Evolutionary conservation across 192 early-diverging fungal species (phyloP).

Genomic region (Polychytrium aggregatum): DNA sequence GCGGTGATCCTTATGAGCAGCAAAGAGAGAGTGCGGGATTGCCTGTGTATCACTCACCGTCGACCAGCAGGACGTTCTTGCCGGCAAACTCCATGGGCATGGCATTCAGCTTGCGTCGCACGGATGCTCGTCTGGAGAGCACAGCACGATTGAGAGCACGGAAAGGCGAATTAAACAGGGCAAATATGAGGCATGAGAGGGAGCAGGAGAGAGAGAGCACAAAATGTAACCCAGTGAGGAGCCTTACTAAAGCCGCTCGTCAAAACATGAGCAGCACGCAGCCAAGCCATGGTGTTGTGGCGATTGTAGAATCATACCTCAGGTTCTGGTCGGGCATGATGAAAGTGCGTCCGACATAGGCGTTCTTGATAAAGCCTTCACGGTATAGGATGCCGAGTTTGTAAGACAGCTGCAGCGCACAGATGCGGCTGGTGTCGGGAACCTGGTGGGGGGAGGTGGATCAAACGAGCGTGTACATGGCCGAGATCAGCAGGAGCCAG

Average conservation of each 20-base stretch:
- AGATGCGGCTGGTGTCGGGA: constrained; percentile 91
- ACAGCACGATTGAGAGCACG: neutral
- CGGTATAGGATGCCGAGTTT: constrained; percentile 84
- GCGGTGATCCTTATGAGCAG: constrained; percentile 5
- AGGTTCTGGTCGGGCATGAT: constrained; percentile 95
- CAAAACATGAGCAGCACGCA: neutral
- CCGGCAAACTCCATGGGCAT: constrained; percentile 94
- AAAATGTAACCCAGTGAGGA: too few relatives aligned
- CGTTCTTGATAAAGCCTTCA: constrained; percentile 99
- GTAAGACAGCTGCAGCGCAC: constrained; percentile 86
- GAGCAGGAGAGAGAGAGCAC: too few relatives aligned
- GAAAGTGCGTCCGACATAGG: constrained; percentile 97
- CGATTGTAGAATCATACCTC: constrained; percentile 8
- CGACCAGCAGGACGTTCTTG: constrained; percentile 96
- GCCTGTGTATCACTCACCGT: constrained; percentile 44
- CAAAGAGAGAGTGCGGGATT: constrained; percentile 1
- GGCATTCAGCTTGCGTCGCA: constrained; percentile 94
- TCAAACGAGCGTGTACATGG: too few relatives aligned
- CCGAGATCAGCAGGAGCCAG: too few relatives aligned
- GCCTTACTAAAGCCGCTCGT: too few relatives aligned
- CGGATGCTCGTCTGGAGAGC: constrained; percentile 55
- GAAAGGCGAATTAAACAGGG: neutral
- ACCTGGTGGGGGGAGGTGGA: constrained; percentile 30
- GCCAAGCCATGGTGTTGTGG: neutral
- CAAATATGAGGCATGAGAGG: too few relatives aligned